Base-by-base conservation (phyloP, 2,329 filamentous ascomycete species). In the Xylariaceae sp. region DNA sequence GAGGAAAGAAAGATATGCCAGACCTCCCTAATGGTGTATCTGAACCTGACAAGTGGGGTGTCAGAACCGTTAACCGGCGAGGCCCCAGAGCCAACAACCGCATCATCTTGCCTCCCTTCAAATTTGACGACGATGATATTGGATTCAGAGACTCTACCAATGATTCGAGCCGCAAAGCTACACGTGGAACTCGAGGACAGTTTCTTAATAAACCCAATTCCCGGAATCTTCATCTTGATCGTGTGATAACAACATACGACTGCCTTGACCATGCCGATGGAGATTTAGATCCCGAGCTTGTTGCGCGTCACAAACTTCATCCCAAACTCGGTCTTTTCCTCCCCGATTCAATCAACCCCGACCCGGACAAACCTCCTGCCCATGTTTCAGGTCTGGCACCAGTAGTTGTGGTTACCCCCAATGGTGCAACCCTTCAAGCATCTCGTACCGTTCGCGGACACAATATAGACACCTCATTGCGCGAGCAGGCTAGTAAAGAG, bases 121-220 rank as follows among this genome's bases (percentile, higher is more conserved):
- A 69, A 41, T 80, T 72, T 45, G 68, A 75, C 29, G 64, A 74
- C 7, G 66, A 72, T 46, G 77, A 82, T 56, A 82, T 82, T 49
- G 79, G 79, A 12, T 82, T 79, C 59, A 71, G 75, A 19, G 79
- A 82, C 55, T 78, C 76, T 4, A 72, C 72, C 49, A 82, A 82
- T 48, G 75, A 78, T 53, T 71, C 73, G 22, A 69, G 69, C 48
- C 74, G 76, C 45, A 74, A 74, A 19, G 75, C 76, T 37, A 79
- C 72, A 25, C 71, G 70, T 52, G 70, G 70, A 12, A 73, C 74
- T 49, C 69, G 77, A 40, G 76, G 76, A 55, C 75, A 72, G 57
- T 80, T 73, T 54, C 66, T 79, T 37, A 69, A 74, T 50, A 72
- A 68, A 22, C 76, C 78, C 29, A 77, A 79, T 56, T 74, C 72